These are phyloP conservation scores for Citrus reticulata DNA, from an alignment of 345 rosid genomes.

Conservation along the genomic window DNA sequence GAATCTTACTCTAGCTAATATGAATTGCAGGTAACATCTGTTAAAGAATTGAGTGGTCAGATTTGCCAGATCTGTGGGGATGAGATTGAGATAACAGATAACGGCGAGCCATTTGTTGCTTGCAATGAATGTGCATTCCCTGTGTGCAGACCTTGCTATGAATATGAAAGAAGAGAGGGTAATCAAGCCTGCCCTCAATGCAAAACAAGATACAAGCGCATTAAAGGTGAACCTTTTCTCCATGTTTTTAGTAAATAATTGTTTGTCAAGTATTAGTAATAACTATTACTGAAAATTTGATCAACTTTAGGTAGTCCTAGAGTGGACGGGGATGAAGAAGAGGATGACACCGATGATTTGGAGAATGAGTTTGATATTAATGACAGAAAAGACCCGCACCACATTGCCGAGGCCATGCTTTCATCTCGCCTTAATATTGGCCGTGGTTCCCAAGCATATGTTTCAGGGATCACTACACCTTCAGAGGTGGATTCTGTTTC, in stretches of 20 bases:
- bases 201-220: slow-evolving; percentile 81
- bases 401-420: slow-evolving; percentile 42
- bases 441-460: slow-evolving; percentile 28
- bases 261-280: background rate
- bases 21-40: slow-evolving; percentile 55
- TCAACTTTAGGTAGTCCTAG: slow-evolving; percentile 51
- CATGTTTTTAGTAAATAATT: background rate
- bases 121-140: slow-evolving; percentile 99
- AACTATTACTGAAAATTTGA: slow-evolving; percentile 10
- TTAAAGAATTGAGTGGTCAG: slow-evolving; percentile 67
- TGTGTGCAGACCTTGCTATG: slow-evolving; percentile 86
- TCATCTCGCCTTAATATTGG: slow-evolving; percentile 48
- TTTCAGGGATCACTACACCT: slow-evolving; percentile 30
- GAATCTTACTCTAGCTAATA: slow-evolving; percentile 10
- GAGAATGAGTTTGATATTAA: slow-evolving; percentile 53
- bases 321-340: slow-evolving; percentile 73
- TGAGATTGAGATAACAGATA: slow-evolving; percentile 61
- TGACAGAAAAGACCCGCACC: slow-evolving; percentile 38
- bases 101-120: slow-evolving; percentile 89
- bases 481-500: slow-evolving; percentile 58
- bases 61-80: slow-evolving; percentile 94
- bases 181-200: slow-evolving; percentile 92
- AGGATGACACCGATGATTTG: slow-evolving; percentile 61
- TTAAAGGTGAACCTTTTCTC: slow-evolving; percentile 50
- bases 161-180: slow-evolving; percentile 93